These are phyloP conservation scores for Paramecium pentaurelia DNA, from an alignment of 73 alveolate species.

Conservation along the genomic window DNA sequence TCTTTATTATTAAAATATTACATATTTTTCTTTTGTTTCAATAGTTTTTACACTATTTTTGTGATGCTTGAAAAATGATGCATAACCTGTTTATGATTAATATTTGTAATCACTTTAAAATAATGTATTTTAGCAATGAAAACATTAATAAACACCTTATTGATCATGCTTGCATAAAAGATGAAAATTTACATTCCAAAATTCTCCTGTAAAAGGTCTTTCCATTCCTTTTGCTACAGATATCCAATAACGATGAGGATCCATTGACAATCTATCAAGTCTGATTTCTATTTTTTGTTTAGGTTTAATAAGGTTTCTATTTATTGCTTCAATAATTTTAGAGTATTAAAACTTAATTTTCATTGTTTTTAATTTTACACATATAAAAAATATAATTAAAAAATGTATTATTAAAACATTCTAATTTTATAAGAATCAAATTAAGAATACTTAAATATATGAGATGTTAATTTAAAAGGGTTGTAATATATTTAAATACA, in stretches of 20 bases:
- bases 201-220: conserved; percentile 8
- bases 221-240: neutral
- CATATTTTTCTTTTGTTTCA: neutral
- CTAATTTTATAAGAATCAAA: neutral
- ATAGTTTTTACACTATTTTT: neutral
- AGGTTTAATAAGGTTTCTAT: neutral
- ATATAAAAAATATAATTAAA: neutral
- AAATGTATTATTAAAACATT: neutral
- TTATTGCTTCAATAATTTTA: neutral
- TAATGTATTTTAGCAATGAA: neutral
- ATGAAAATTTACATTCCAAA: neutral
- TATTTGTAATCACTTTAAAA: neutral
- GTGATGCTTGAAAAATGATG: neutral
- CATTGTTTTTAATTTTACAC: neutral
- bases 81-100: neutral
- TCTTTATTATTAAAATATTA: neutral
- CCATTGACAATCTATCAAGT: neutral
- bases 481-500: no score
- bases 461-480: no score
- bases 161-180: neutral
- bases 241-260: neutral
- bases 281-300: neutral
- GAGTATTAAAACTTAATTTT: neutral
- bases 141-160: neutral
- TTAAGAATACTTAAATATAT: neutral